These are phyloP conservation scores for Leccinum angustisporum DNA, from an alignment of 1,284 basidiomycete species.

Conservation along the genomic window DNA sequence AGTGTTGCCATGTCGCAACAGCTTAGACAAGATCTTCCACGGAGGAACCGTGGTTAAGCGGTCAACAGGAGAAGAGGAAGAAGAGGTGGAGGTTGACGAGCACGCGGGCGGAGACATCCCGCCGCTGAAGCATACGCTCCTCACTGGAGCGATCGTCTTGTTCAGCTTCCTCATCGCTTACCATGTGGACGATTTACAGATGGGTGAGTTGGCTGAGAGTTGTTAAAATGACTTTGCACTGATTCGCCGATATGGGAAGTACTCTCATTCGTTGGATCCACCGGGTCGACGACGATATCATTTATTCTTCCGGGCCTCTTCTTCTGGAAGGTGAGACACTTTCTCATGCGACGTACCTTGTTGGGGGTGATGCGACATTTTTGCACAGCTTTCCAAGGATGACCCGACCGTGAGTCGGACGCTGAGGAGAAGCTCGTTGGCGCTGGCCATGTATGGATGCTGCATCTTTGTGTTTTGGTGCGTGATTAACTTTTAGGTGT, in stretches of 20 bases:
- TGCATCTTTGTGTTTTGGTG: constrained; percentile 87
- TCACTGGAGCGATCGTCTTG: constrained; percentile 74
- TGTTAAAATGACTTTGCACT: constrained; percentile 12
- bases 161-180: constrained; percentile 79
- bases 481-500: constrained; percentile 32
- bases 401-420: constrained; percentile 58
- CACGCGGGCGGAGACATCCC: constrained; percentile 67
- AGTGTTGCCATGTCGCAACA: constrained; percentile 91
- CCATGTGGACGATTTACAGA: constrained; percentile 78
- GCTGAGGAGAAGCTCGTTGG: constrained; percentile 64
- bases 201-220: constrained; percentile 55
- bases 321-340: constrained; percentile 69
- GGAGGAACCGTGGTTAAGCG: constrained; percentile 36
- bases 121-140: constrained; percentile 65
- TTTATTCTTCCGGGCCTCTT: constrained; percentile 94
- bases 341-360: constrained; percentile 11
- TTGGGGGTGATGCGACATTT: constrained; percentile 6
- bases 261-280: constrained; percentile 94
- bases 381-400: constrained; percentile 65
- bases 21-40: constrained; percentile 87
- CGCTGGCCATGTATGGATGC: constrained; percentile 74
- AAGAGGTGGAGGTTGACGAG: constrained; percentile 43
- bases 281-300: constrained; percentile 94
- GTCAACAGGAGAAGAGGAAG: constrained; percentile 45
- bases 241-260: constrained; percentile 48